Evolutionary conservation across 495 filamentous ascomycete genomes (phyloP), one percentile per base, ranked within the genome.

Genomic region (Xylaria scruposa): DNA sequence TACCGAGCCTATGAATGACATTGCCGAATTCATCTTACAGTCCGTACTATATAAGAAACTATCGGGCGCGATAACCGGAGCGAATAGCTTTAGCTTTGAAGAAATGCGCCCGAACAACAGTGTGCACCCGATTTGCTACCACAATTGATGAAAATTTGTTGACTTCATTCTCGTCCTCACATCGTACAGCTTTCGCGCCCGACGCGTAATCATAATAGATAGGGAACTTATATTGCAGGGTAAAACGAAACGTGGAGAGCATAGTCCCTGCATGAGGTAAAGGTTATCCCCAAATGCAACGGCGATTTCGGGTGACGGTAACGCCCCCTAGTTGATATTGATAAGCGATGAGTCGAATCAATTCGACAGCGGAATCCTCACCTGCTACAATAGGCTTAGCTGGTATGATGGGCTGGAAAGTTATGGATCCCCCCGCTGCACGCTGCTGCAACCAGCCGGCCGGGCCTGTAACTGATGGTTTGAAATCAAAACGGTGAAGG

Each of bases 341-440:
- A 65, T 65, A 65, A 65, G 62, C 62, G 17, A 33, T 13, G 62
- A 33, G 62, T 42, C n/a, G 13, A n/a, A 24, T 19, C 62, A 24
- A 12, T 17, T 13, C 8, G 21, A 4, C 13, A 29, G 10, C n/a
- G 36, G 40, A 17, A 21, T 29, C 13, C 8, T 29, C 51, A 62
- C 67, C 58, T 70, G 42, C 67, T 53, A 17, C 17, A 62, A 62
- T 17, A 47, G 67, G 67, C n/a, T 62, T 70, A 53, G 67, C 46
- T 7, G 7, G 26, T 6, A 3, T 1, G 17, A 38, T 60, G 5
- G 5, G 29, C 31, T 60, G 12, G 31, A 59, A 36, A 36, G 19
- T 10, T 13, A 60, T 33, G 59, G 60, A 40, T 62, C 31, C 58
- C 56, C 38, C 33, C 33, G 10, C 1, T 60, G 58, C 31, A 19